Evolutionary conservation across 495 filamentous ascomycete species (phyloP), one percentile per base, ranked within the genome.

Genomic region (Trichocladium uniseriatum): DNA sequence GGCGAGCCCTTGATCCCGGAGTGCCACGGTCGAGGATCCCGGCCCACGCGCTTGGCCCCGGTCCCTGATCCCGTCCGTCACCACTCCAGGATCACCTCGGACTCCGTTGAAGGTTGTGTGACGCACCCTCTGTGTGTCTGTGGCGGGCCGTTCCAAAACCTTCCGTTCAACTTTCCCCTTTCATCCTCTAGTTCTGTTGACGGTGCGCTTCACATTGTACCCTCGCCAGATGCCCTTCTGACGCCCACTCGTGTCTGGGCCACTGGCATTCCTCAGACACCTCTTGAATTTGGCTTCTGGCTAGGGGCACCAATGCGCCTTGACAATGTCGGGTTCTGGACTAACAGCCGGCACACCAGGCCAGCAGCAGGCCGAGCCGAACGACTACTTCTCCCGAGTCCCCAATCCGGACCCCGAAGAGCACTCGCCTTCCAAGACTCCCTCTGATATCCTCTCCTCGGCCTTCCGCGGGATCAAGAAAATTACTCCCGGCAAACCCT

Each of bases 391-490:
- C 42, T 58, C 50, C 45, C 64, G 59, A 21, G 58, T 59, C 51
- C 60, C 63, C 45, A 65, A 70, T 35, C 63, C 65, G 11, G 66
- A 73, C 29, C 15, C 55, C 34, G 71, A 74, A 35, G 70, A 71
- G 13, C 62, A 57, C 43, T 54, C 58, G 5, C 57, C 61, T 10
- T 52, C 59, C 22, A 67, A 57, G 54, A 67, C 65, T 11, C 60
- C 63, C 36, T 66, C 63, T 55, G 71, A 72, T 5, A 53, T 78
- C 47, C 46, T 76, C 11, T 66, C 66, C 15, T 72, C 72, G 45
- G 74, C 74, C 48, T 73, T 75, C 52, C 68, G 69, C 34, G 69
- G 70, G 38, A 64, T 77, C 34, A 75, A 64, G 54, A 78, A 68
- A 57, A 64, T 75, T 21, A 66, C 67, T 7, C 68, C 69, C 3